Conservation (phyloP, 2,329 filamentous ascomycete species). For the Beauveria rudraprayagi region DNA sequence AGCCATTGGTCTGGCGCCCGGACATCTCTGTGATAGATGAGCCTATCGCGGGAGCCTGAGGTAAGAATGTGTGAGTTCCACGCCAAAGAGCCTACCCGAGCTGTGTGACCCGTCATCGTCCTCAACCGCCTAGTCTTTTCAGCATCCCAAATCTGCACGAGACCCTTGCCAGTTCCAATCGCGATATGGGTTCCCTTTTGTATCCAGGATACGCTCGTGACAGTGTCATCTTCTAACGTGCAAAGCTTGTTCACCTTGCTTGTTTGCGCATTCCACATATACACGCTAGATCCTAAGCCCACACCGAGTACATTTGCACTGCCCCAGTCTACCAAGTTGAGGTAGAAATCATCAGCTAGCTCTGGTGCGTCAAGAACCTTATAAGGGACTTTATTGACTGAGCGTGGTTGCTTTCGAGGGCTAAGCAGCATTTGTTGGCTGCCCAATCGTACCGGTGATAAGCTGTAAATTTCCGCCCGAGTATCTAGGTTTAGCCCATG, state of each 20-base stretch:
- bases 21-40: slow-evolving; percentile 94
- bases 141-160: slow-evolving; percentile 97
- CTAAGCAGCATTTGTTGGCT: slow-evolving; percentile 92
- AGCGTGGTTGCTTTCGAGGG: slow-evolving; percentile 77
- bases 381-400: slow-evolving; percentile 93
- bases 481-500: slow-evolving; percentile 85
- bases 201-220: slow-evolving; percentile 97
- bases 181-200: slow-evolving; percentile 93
- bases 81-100: slow-evolving; percentile 83
- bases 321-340: slow-evolving; percentile 97
- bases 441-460: slow-evolving; percentile 86
- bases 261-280: slow-evolving; percentile 94
- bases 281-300: slow-evolving; percentile 84
- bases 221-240: slow-evolving; percentile 83
- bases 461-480: slow-evolving; percentile 85
- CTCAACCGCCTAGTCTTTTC: slow-evolving; percentile 75
- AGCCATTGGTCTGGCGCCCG: slow-evolving; percentile 86
- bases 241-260: slow-evolving; percentile 91
- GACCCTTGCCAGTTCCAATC: slow-evolving; percentile 87
- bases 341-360: slow-evolving; percentile 92
- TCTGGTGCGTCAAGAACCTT: slow-evolving; percentile 97
- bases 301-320: slow-evolving; percentile 91
- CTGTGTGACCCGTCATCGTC: slow-evolving; percentile 95
- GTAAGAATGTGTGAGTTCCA: slow-evolving; percentile 98
- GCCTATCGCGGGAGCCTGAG: slow-evolving; percentile 84